These are phyloP conservation scores for grape (Vitis vinifera) DNA, from an alignment of 164 flowering plant genomes.

Conservation along the genomic window ASM3070453v1 NC_081818.1:23461501-23462000, in stretches of 20 bases:
- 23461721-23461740: neutral
- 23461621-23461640: neutral
- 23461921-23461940: conserved; percentile 82
- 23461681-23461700: neutral
- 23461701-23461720: neutral
- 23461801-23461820: neutral
- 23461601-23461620: neutral
- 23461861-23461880: conserved; percentile 78
- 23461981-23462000: conserved; percentile 99
- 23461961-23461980: conserved; percentile 99
- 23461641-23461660: neutral
- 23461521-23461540: too few species aligned
- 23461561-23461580: too few species aligned
- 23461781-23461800: neutral
- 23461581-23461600: too few species aligned
- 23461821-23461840: conserved; percentile 80
- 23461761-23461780: neutral
- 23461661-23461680: neutral
- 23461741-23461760: neutral
- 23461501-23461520: too few species aligned
- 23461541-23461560: too few species aligned
- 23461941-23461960: conserved; percentile 88
- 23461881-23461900: conserved; percentile 92
- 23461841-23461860: conserved; percentile 99
- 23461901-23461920: conserved; percentile 76